These are phyloP conservation scores for Scleromitrula shiraiana DNA, from an alignment of 2,329 filamentous ascomycete genomes.

Conservation along the genomic window DNA sequence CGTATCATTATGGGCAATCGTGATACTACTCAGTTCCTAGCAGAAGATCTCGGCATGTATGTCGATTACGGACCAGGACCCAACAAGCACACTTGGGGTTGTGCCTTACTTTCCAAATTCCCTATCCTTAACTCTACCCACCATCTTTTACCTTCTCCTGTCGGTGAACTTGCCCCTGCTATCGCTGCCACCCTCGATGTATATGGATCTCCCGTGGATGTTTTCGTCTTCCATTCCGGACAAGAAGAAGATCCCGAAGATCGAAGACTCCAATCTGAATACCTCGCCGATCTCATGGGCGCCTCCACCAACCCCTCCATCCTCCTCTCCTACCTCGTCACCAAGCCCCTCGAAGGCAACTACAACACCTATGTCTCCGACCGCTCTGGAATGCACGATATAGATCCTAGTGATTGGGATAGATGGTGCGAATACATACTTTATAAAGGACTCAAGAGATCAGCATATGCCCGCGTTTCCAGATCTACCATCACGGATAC, in stretches of 20 bases:
- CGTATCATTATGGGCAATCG: conserved; percentile 99
- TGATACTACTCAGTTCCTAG: conserved; percentile 88
- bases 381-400: conserved; percentile 85
- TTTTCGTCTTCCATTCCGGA: conserved; percentile 97
- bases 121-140: conserved; percentile 96
- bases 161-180: conserved; percentile 88
- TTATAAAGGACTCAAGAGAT: conserved; percentile 79
- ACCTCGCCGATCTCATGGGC: conserved; percentile 83
- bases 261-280: conserved; percentile 75
- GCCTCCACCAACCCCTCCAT: conserved; percentile 71
- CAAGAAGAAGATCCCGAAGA: conserved; percentile 96
- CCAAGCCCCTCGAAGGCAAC: conserved; percentile 82
- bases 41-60: conserved; percentile 97
- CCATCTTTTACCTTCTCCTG: conserved; percentile 85
- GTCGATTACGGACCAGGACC: conserved; percentile 95
- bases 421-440: conserved; percentile 99
- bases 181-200: conserved; percentile 95
- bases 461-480: conserved; percentile 84
- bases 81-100: conserved; percentile 98
- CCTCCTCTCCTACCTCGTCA: conserved; percentile 86
- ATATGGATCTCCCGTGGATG: conserved; percentile 82
- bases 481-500: conserved; percentile 93
- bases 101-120: conserved; percentile 89
- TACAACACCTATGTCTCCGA: conserved; percentile 94
- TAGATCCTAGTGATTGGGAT: conserved; percentile 89